Evolutionary conservation across 306 rosid genomes (phyloP).

Genomic region (Ochetophila trinervis): DNA sequence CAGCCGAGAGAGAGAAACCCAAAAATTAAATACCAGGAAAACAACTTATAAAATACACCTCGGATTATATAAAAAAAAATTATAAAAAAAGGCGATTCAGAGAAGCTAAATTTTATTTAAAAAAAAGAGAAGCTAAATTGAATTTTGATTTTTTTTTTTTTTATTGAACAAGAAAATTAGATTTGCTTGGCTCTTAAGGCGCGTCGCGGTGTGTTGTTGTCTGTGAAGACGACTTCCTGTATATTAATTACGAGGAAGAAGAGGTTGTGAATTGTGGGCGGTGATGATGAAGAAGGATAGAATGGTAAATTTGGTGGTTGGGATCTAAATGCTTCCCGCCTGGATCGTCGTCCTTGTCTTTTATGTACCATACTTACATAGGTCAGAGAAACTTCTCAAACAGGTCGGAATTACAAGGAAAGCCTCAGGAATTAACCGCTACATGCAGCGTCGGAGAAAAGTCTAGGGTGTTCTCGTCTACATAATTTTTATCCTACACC

Average conservation of each 20-base stretch:
- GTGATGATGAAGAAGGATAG: neutral
- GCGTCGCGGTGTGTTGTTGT: neutral
- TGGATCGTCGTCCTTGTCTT: conserved; percentile 7
- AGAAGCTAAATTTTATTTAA: too few relatives aligned
- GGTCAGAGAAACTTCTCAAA: neutral
- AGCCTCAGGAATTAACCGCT: neutral
- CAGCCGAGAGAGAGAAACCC: neutral
- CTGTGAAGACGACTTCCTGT: neutral
- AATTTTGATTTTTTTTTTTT: neutral
- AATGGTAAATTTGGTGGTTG: conserved; percentile 17
- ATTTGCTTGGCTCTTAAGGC: conserved; percentile 35
- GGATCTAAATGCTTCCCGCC: conserved; percentile 36
- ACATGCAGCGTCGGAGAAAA: neutral
- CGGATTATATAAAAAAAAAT: neutral
- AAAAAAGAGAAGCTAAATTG: too few relatives aligned
- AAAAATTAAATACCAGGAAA: neutral
- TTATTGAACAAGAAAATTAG: neutral
- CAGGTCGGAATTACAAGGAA: too few relatives aligned
- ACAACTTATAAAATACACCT: neutral
- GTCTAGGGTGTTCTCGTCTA: neutral
- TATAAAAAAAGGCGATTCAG: neutral
- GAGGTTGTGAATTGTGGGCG: neutral
- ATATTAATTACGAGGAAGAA: neutral
- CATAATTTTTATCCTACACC: too few relatives aligned
- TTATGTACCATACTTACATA: too few relatives aligned